phyloP scores from a whole-genome alignment of 106 monocot genomes.

The Dendrobium huoshanense region DNA sequence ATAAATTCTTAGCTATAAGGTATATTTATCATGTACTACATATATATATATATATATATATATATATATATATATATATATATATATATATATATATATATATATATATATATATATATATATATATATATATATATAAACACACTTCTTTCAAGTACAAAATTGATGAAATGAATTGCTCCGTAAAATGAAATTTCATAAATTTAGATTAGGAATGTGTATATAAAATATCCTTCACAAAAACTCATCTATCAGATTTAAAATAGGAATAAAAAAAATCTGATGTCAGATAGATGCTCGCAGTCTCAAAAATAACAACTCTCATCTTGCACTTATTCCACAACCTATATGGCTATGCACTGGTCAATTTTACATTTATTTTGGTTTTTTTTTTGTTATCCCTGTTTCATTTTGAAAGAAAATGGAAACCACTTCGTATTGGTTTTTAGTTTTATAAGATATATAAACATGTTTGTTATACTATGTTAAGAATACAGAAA shows the following conservation, averaged over 20 bases:
- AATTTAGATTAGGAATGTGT: neutral
- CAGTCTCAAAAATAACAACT: neutral
- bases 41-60: neutral
- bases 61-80: neutral
- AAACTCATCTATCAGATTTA: neutral
- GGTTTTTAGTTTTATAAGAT: too few species aligned
- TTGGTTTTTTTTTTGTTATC: neutral
- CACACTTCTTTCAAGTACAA: neutral
- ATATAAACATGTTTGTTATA: too few species aligned
- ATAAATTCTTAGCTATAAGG: neutral
- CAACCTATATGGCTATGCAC: neutral
- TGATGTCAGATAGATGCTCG: neutral
- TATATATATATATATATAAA: neutral
- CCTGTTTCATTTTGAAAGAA: too few species aligned
- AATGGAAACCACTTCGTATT: too few species aligned
- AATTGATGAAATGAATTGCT: neutral
- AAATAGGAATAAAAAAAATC: neutral
- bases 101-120: too few species aligned
- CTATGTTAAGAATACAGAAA: too few species aligned
- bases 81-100: too few species aligned
- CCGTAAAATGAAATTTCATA: neutral
- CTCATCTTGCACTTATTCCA: neutral
- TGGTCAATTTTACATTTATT: neutral
- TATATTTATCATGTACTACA: neutral
- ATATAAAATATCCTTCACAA: neutral